A percentile compares a stretch with the other conserved stretches of the same genome.
Conservation (phyloP, 2,329 filamentous ascomycete species). For the Monilinia polystroma region DNA sequence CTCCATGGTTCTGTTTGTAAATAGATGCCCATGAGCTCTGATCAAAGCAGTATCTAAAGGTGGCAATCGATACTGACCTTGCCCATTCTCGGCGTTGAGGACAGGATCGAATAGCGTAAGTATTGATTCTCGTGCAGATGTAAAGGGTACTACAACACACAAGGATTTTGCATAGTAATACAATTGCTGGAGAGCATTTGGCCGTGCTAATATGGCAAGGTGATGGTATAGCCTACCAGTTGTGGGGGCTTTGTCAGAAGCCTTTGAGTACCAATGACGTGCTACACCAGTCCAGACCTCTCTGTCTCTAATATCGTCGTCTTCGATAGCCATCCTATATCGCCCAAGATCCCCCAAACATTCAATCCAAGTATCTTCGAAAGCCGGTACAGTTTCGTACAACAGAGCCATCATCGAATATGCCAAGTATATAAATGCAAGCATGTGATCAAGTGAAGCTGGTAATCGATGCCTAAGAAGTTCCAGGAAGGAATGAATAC, state of each 20-base stretch:
- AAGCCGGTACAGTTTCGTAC: slow-evolving; percentile 79
- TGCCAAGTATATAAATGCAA: slow-evolving; percentile 83
- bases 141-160: slow-evolving; percentile 57
- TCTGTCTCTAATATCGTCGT: slow-evolving; percentile 67
- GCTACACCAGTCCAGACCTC: slow-evolving; percentile 82
- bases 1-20: slow-evolving; percentile 51
- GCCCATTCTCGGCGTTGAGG: slow-evolving; percentile 43
- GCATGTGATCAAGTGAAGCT: slow-evolving; percentile 79
- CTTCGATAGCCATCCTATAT: slow-evolving; percentile 88
- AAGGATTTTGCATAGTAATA: slow-evolving; percentile 72
- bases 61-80: slow-evolving; percentile 43
- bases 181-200: slow-evolving; percentile 67
- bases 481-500: slow-evolving; percentile 83
- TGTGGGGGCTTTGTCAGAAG: slow-evolving; percentile 69
- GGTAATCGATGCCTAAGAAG: slow-evolving; percentile 73
- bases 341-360: slow-evolving; percentile 83
- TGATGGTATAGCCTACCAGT: slow-evolving; percentile 86
- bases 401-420: slow-evolving; percentile 89
- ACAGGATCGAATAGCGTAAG: slow-evolving; percentile 66
- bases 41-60: slow-evolving; percentile 61
- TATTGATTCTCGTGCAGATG: slow-evolving; percentile 66
- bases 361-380: slow-evolving; percentile 83
- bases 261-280: slow-evolving; percentile 69
- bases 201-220: slow-evolving; percentile 73
- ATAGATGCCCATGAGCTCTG: slow-evolving; percentile 62